A percentile compares a stretch with the other conserved stretches of the same genome.
Conservation (phyloP, 805 yeast species). For the Ogataea methylovora region DNA sequence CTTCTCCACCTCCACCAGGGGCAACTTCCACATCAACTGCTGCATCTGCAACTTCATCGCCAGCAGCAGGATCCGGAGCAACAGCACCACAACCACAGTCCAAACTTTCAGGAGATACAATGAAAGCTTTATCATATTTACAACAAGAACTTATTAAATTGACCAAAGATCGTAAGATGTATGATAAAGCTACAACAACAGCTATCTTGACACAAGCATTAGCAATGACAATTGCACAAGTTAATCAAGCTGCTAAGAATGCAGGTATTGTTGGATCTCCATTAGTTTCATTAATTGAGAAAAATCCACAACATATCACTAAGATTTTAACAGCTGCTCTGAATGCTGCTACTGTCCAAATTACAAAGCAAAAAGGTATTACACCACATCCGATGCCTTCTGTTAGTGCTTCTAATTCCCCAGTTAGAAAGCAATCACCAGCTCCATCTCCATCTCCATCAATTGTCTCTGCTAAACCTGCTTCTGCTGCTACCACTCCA, state of each 20-base stretch:
- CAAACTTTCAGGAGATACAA: constrained; percentile 50
- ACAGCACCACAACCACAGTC: constrained; percentile 14
- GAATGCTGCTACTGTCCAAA: constrained; percentile 64
- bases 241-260: constrained; percentile 78
- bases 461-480: constrained; percentile 4
- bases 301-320: constrained; percentile 74
- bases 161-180: constrained; percentile 69
- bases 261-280: constrained; percentile 79
- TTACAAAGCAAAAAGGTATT: constrained; percentile 44
- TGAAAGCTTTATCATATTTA: constrained; percentile 69
- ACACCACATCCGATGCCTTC: constrained; percentile 17
- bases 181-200: constrained; percentile 76
- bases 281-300: constrained; percentile 66
- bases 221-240: constrained; percentile 89
- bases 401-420: too few species aligned
- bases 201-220: constrained; percentile 82
- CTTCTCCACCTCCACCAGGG: constrained; percentile 5
- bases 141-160: constrained; percentile 81
- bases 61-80: constrained; percentile 4
- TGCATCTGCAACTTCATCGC: constrained; percentile 6
- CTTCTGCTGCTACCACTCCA: constrained; percentile 13
- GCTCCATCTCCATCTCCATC: constrained; percentile 3
- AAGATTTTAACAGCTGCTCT: constrained; percentile 74
- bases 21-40: constrained; percentile 19
- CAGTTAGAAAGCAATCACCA: constrained; percentile 4